phyloP scores from a whole-genome alignment of 2,329 filamentous ascomycete species.

The Fusarium torreyae region DNA sequence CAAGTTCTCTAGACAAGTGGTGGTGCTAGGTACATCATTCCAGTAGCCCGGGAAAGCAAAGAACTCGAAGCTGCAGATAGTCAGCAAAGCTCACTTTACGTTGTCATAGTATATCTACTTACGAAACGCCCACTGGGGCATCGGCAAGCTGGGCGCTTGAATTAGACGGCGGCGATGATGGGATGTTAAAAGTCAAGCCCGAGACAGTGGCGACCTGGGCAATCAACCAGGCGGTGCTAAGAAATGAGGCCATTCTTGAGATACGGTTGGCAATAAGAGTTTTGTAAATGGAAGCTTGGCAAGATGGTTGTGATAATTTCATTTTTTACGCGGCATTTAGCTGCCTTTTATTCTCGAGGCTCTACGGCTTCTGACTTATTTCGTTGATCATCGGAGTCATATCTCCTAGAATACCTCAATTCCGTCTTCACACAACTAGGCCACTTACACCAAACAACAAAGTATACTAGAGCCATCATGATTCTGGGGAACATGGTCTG shows the following conservation, averaged over 20 bases:
- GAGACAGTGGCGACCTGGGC: not conserved
- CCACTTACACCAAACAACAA: too few relatives aligned
- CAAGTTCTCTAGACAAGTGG: not conserved
- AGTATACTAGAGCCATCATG: not conserved
- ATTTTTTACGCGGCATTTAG: not conserved
- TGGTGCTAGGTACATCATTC: not conserved
- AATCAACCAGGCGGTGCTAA: not conserved
- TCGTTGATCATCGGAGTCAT: not conserved
- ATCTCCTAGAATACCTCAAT: not conserved
- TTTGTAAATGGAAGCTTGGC: not conserved
- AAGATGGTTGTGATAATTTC: not conserved
- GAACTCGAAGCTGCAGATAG: not conserved
- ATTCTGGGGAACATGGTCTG: too few relatives aligned
- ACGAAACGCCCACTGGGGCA: conserved; percentile 3
- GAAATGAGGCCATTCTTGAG: not conserved
- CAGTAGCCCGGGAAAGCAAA: not conserved
- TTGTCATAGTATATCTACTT: rapidly evolving
- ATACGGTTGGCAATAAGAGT: too few relatives aligned
- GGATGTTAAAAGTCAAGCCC: not conserved
- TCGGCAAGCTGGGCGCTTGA: not conserved
- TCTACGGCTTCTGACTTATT: not conserved
- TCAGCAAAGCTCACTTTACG: rapidly evolving
- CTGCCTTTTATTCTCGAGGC: not conserved
- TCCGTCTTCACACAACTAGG: not conserved
- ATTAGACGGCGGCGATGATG: not conserved